Conservation (phyloP, 345 rosid genomes). For the Corchorus olitorius region DNA sequence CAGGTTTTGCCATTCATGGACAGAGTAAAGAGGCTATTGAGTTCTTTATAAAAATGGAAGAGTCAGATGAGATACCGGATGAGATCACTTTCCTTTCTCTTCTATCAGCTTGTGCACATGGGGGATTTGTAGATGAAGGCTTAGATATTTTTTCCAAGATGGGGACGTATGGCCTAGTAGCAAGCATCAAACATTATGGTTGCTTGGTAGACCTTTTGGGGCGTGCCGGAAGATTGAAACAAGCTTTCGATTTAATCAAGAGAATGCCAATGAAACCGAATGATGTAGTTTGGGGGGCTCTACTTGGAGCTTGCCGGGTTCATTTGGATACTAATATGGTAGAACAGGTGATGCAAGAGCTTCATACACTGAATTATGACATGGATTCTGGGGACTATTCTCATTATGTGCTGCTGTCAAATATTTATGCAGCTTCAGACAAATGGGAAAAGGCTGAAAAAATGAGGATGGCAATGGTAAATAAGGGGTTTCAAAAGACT, state of each 20-base stretch:
- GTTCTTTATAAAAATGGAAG: constrained; percentile 58
- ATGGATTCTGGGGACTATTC: constrained; percentile 37
- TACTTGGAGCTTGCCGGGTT: constrained; percentile 74
- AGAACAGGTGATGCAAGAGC: constrained; percentile 47
- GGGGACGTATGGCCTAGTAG: constrained; percentile 41
- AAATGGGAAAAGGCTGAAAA: constrained; percentile 67
- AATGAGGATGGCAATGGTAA: constrained; percentile 44
- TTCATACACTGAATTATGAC: constrained; percentile 21
- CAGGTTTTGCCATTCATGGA: constrained; percentile 65
- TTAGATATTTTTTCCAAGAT: constrained; percentile 60
- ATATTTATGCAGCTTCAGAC: constrained; percentile 64
- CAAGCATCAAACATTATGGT: constrained; percentile 62
- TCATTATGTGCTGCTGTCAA: constrained; percentile 55
- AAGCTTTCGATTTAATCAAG: constrained; percentile 59
- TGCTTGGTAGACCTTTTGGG: constrained; percentile 79
- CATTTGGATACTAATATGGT: constrained; percentile 51
- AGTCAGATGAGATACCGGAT: constrained; percentile 49
- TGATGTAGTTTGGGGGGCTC: constrained; percentile 65
- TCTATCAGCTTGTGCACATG: constrained; percentile 78
- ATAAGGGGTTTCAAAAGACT: constrained; percentile 50
- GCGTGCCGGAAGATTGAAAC: constrained; percentile 63
- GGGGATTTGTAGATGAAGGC: constrained; percentile 66
- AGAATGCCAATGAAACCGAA: constrained; percentile 70
- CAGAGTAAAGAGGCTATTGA: constrained; percentile 57
- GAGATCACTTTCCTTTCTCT: constrained; percentile 57